These are phyloP conservation scores for Wilcoxina mikolae DNA, from an alignment of 495 filamentous ascomycete species.

Conservation along the genomic window DNA sequence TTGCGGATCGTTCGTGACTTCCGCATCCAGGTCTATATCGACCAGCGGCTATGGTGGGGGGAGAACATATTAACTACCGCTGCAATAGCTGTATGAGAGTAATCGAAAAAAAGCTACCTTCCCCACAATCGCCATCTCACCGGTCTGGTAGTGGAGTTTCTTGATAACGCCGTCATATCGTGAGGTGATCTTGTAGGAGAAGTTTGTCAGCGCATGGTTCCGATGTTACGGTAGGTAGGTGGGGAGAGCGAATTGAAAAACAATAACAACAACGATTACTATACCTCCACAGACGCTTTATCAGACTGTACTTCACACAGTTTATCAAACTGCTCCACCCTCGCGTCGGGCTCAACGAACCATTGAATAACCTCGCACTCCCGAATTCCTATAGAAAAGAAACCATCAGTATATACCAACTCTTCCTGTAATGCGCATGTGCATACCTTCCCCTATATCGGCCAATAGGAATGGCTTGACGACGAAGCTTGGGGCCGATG, in stretches of 20 bases:
- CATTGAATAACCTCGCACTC: slow-evolving; percentile 99
- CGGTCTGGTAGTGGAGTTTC: slow-evolving; percentile 86
- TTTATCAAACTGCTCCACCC: slow-evolving; percentile 94
- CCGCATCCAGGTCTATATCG: slow-evolving; percentile 56
- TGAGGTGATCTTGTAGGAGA: slow-evolving; percentile 94
- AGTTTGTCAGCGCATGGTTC: no score
- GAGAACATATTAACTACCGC: background rate
- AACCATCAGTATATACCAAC: no score
- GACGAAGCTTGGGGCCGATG: slow-evolving; percentile 39
- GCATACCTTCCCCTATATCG: slow-evolving; percentile 87
- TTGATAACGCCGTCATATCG: slow-evolving; percentile 91
- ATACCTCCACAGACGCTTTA: slow-evolving; percentile 88
- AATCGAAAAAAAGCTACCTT: slow-evolving; percentile 30
- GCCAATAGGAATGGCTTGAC: slow-evolving; percentile 82
- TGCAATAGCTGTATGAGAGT: background rate
- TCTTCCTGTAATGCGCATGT: background rate
- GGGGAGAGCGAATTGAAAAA: background rate
- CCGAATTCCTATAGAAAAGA: slow-evolving; percentile 62
- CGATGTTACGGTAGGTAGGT: no score
- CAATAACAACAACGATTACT: background rate
- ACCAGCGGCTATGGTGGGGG: slow-evolving; percentile 45
- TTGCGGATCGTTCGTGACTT: slow-evolving; percentile 31
- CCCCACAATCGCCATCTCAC: slow-evolving; percentile 90
- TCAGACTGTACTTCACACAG: slow-evolving; percentile 96
- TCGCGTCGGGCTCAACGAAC: slow-evolving; percentile 93